Conservation (phyloP, 805 yeast species). For the Starmerella powellii region DNA sequence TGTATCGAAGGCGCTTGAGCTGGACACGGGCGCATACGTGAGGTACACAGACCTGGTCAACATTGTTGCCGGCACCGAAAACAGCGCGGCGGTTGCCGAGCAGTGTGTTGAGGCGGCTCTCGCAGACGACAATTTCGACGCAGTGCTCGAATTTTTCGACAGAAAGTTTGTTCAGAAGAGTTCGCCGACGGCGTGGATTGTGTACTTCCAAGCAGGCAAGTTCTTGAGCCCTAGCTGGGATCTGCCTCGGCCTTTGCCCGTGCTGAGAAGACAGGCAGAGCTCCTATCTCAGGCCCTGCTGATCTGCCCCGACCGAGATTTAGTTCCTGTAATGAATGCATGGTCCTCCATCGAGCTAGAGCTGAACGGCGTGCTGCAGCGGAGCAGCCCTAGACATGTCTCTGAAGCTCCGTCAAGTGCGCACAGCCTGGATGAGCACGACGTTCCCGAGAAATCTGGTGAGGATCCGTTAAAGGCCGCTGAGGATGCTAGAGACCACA, state of each 20-base stretch:
- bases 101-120: constrained; percentile 55
- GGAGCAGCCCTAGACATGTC: not conserved
- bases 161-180: constrained; percentile 21
- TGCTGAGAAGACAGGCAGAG: constrained; percentile 41
- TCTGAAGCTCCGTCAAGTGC: not conserved
- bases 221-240: constrained; percentile 38
- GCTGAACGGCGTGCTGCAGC: not conserved
- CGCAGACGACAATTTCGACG: constrained; percentile 47
- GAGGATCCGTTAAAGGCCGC: not conserved
- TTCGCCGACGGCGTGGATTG: constrained; percentile 43
- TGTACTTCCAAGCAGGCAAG: constrained; percentile 64
- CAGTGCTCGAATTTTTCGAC: constrained; percentile 36
- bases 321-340: constrained; percentile 45
- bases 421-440: not conserved
- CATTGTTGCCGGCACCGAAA: constrained; percentile 5
- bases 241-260: constrained; percentile 34
- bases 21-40: constrained; percentile 26
- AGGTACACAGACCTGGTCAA: constrained; percentile 22
- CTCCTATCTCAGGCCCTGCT: constrained; percentile 42
- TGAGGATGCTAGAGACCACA: constrained; percentile 29
- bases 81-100: constrained; percentile 10
- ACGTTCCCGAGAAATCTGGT: not conserved
- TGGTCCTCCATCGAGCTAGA: constrained; percentile 35
- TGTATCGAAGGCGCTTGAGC: constrained; percentile 25
- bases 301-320: constrained; percentile 44